Percentiles rank a stretch among this genome's conserved stretches.
Conservation (phyloP, 805 yeast genomes). For the Ogataea populi-albae region DNA sequence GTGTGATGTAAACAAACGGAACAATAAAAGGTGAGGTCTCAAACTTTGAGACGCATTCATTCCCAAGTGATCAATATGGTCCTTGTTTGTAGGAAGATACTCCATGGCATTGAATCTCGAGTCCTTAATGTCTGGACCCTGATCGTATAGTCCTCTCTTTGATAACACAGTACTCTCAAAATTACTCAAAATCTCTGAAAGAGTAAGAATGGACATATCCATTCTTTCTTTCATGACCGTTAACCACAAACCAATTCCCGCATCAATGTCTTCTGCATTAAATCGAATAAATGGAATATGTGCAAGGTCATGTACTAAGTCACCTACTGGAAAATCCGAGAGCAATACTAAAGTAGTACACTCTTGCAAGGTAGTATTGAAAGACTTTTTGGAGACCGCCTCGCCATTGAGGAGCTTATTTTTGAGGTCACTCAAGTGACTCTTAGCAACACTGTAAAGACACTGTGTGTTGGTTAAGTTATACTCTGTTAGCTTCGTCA, state of each 20-base stretch:
- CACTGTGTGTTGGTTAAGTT: conserved; percentile 25
- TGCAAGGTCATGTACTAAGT: conserved; percentile 50
- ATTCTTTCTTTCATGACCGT: conserved; percentile 69
- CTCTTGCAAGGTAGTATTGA: conserved; percentile 43
- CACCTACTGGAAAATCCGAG: conserved; percentile 41
- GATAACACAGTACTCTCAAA: conserved; percentile 67
- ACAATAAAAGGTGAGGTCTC: conserved; percentile 67
- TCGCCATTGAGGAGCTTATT: conserved; percentile 5
- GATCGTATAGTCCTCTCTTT: conserved; percentile 63
- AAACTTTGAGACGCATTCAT: conserved; percentile 44
- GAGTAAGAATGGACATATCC: conserved; percentile 51
- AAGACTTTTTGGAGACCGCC: conserved; percentile 29
- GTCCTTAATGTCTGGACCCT: conserved; percentile 47
- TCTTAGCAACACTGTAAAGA: conserved; percentile 10
- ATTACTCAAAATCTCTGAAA: conserved; percentile 64
- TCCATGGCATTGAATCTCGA: conserved; percentile 79
- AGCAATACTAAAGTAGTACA: conserved; percentile 39
- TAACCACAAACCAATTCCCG: conserved; percentile 78
- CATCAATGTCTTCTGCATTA: conserved; percentile 54
- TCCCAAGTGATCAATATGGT: conserved; percentile 51
- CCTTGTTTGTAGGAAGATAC: conserved; percentile 78
- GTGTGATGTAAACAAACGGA: conserved; percentile 66
- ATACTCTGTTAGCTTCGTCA: conserved; percentile 29
- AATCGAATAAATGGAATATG: conserved; percentile 70
- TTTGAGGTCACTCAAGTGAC: conserved; percentile 10